phyloP scores from a whole-genome alignment of 495 filamentous ascomycete species.

The Copromyces sp. region DNA sequence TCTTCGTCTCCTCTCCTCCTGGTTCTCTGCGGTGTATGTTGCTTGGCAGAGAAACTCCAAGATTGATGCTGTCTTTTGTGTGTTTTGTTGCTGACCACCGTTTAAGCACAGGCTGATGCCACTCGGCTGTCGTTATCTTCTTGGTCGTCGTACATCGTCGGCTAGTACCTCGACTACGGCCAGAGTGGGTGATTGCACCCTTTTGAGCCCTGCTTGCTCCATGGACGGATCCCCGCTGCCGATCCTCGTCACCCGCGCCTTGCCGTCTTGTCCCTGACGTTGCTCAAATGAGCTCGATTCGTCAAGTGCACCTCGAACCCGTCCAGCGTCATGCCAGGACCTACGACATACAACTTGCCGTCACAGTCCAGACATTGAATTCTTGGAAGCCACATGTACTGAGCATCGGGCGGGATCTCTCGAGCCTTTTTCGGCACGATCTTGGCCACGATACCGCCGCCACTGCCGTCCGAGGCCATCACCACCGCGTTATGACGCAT shows the following conservation, averaged over 20 bases:
- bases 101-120: too few relatives aligned
- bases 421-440: conserved; percentile 5
- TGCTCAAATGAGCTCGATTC: conserved; percentile 66
- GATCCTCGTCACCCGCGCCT: neutral
- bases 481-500: conserved; percentile 83
- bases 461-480: conserved; percentile 44
- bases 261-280: conserved; percentile 34
- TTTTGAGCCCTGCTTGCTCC: neutral
- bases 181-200: neutral
- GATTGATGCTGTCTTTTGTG: neutral
- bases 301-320: conserved; percentile 87
- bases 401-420: conserved; percentile 42
- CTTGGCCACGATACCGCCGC: conserved; percentile 9
- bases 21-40: neutral
- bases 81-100: neutral
- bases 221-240: neutral
- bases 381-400: conserved; percentile 69
- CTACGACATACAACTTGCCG: conserved; percentile 83
- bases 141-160: neutral
- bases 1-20: too few relatives aligned
- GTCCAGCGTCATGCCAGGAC: conserved; percentile 70
- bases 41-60: neutral
- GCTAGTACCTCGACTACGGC: neutral
- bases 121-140: too few relatives aligned
- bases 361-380: conserved; percentile 88